phyloP scores from a whole-genome alignment of 345 rosid genomes.

The Acer campestre region DNA sequence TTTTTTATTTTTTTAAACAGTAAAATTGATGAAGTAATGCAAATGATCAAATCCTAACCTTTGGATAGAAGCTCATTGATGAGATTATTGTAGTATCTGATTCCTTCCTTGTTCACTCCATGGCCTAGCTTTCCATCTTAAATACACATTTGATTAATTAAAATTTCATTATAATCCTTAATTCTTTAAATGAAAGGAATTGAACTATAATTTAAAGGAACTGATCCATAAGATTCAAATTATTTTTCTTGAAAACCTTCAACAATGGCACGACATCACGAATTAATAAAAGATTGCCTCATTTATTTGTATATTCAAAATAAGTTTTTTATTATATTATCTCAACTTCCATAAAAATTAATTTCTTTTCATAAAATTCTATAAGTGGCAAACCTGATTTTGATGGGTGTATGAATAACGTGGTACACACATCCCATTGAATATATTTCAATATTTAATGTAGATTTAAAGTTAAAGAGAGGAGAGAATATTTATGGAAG shows the following conservation, averaged over 20 bases:
- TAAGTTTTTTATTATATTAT: too few relatives aligned
- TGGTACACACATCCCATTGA: not conserved
- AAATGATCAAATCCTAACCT: conserved; percentile 24
- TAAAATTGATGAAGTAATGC: not conserved
- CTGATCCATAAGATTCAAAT: not conserved
- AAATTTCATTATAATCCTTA: too few relatives aligned
- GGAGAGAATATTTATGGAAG: not conserved
- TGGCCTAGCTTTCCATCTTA: conserved; percentile 41
- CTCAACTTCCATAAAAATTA: not conserved
- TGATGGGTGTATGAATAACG: not conserved
- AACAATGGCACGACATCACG: too few relatives aligned
- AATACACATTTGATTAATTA: not conserved
- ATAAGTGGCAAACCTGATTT: not conserved
- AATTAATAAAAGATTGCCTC: too few relatives aligned
- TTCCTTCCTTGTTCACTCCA: conserved; percentile 37
- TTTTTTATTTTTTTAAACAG: too few relatives aligned
- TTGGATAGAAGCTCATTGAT: conserved; percentile 43
- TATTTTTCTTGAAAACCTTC: too few relatives aligned
- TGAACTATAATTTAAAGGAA: too few relatives aligned
- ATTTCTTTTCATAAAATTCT: too few relatives aligned
- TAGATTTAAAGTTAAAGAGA: too few relatives aligned
- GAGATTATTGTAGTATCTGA: not conserved
- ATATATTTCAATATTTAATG: too few relatives aligned
- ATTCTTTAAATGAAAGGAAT: too few relatives aligned
- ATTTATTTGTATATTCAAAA: too few relatives aligned